These are phyloP conservation scores for Hypoxylon fuscum DNA, from an alignment of 495 filamentous ascomycete genomes.

Conservation along the genomic window DNA sequence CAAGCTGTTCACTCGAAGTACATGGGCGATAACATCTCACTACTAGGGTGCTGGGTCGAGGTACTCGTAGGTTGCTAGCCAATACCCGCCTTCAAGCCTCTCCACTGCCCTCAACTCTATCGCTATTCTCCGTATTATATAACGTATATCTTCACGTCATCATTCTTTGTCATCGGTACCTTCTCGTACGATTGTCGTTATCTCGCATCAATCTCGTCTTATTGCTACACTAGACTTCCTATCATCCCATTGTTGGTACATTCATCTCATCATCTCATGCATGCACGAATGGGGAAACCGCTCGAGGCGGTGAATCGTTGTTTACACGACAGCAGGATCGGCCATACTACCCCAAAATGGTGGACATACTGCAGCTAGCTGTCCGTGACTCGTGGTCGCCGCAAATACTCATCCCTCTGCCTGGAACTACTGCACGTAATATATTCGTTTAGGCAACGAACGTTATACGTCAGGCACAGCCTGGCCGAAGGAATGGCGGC, in stretches of 20 bases:
- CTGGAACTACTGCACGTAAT: constrained; percentile 13
- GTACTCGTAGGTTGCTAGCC: background rate
- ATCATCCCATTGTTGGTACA: constrained; percentile 10
- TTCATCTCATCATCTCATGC: constrained; percentile 4
- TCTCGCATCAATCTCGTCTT: constrained; percentile 9
- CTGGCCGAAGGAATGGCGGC: constrained; percentile 17
- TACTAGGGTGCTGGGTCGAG: background rate
- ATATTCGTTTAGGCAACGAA: constrained; percentile 21
- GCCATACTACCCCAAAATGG: constrained; percentile 17
- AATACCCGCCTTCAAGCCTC: too few species aligned
- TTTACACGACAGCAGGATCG: constrained; percentile 30
- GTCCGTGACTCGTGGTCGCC: background rate
- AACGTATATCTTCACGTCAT: constrained; percentile 22
- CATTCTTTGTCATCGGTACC: constrained; percentile 13
- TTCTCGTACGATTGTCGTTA: constrained; percentile 22
- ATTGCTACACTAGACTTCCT: background rate
- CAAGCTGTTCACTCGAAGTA: too few species aligned
- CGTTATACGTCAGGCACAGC: constrained; percentile 12
- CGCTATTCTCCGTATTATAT: constrained; percentile 13
- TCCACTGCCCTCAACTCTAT: background rate
- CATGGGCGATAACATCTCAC: background rate
- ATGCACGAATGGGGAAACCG: constrained; percentile 4
- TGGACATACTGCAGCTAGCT: constrained; percentile 3
- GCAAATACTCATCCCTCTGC: background rate
- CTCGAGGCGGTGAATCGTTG: constrained; percentile 33